phyloP scores from a whole-genome alignment of 2,329 filamentous ascomycete species.

The Colletotrichum aenigma region DNA sequence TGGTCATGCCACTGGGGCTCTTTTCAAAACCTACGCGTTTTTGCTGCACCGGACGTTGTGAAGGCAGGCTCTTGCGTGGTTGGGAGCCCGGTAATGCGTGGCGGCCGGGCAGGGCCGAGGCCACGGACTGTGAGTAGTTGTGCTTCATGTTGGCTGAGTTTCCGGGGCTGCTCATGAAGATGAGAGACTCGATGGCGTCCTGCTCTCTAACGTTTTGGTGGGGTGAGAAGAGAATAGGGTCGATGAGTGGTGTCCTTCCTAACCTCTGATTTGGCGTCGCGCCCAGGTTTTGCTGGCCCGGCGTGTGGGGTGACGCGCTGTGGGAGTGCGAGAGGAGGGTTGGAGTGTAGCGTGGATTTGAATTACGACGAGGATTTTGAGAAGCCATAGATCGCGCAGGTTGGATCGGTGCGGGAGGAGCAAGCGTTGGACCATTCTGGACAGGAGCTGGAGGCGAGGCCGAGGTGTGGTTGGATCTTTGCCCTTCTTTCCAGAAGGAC shows the following conservation, averaged over 20 bases:
- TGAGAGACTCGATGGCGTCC: slow-evolving; percentile 78
- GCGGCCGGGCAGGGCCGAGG: slow-evolving; percentile 26
- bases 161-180: slow-evolving; percentile 82
- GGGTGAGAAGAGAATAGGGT: slow-evolving; percentile 68
- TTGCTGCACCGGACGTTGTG: slow-evolving; percentile 45
- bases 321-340: slow-evolving; percentile 54
- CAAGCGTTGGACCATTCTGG: slow-evolving; percentile 44
- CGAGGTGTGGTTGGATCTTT: slow-evolving; percentile 19
- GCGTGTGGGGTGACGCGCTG: slow-evolving; percentile 46
- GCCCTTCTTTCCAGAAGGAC: slow-evolving; percentile 45
- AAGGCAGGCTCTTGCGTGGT: slow-evolving; percentile 57
- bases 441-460: slow-evolving; percentile 41
- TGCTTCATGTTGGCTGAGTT: slow-evolving; percentile 70
- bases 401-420: slow-evolving; percentile 60
- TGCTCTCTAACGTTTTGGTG: slow-evolving; percentile 76
- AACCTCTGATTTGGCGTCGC: slow-evolving; percentile 34
- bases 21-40: slow-evolving; percentile 56
- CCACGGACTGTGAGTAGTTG: slow-evolving; percentile 49
- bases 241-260: slow-evolving; percentile 41
- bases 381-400: slow-evolving; percentile 43
- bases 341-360: slow-evolving; percentile 53
- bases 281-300: neutral
- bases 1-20: slow-evolving; percentile 40
- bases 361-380: slow-evolving; percentile 53
- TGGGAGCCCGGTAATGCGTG: slow-evolving; percentile 50